phyloP scores from a whole-genome alignment of 2,329 filamentous ascomycete species.

The Colletotrichum zoysiae region DNA sequence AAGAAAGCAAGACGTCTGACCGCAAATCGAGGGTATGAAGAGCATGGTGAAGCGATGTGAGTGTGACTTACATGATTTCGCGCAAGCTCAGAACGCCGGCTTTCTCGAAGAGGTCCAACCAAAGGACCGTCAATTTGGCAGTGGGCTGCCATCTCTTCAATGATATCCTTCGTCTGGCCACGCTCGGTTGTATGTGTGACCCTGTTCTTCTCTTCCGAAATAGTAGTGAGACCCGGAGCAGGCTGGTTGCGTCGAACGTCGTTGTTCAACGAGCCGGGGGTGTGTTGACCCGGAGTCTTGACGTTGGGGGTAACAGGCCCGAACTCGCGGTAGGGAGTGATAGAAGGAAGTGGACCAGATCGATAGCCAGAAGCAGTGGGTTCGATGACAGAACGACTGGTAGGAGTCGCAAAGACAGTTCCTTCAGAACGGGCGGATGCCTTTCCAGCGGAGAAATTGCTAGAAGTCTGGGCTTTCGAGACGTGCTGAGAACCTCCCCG shows the following conservation, averaged over 20 bases:
- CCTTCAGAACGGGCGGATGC: conserved; percentile 18
- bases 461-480: neutral
- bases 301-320: neutral
- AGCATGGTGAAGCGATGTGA: neutral
- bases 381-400: conserved; percentile 12
- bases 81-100: conserved; percentile 40
- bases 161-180: conserved; percentile 8
- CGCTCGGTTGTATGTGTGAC: neutral
- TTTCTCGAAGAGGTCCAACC: conserved; percentile 39
- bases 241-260: conserved; percentile 2
- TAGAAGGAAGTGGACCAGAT: conserved; percentile 10
- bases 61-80: conserved; percentile 37
- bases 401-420: conserved; percentile 22
- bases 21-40: neutral
- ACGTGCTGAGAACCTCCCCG: conserved; percentile 1
- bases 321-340: conserved; percentile 12
- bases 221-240: conserved; percentile 3
- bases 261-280: conserved; percentile 4
- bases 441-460: conserved; percentile 19
- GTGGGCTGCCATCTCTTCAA: conserved; percentile 35
- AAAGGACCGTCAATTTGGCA: conserved; percentile 42
- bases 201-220: conserved; percentile 29
- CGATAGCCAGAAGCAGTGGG: conserved; percentile 20
- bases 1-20: neutral
- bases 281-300: conserved; percentile 20